Evolutionary conservation across 345 rosid genomes (phyloP).

Genomic region (Mangifera indica): DNA sequence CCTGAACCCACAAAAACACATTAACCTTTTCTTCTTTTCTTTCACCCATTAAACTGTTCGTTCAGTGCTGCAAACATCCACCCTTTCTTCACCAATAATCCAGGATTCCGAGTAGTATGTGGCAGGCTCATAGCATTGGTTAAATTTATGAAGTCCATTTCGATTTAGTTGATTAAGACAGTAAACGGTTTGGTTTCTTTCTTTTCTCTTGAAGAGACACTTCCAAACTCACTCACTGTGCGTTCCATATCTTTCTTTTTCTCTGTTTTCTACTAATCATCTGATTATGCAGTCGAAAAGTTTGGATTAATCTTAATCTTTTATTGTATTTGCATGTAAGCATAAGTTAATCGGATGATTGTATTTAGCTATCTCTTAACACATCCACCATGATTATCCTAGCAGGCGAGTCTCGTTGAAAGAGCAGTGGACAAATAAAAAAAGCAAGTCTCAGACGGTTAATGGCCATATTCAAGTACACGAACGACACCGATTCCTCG

Average conservation of each 20-base stretch:
- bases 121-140: neutral
- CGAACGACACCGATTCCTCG: neutral
- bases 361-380: too few relatives aligned
- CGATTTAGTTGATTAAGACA: slow-evolving; percentile 8
- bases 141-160: too few relatives aligned
- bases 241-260: too few relatives aligned
- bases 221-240: neutral
- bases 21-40: neutral
- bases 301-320: neutral
- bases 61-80: neutral
- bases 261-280: too few relatives aligned
- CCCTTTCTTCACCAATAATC: slow-evolving; percentile 16
- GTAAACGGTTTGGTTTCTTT: slow-evolving; percentile 9
- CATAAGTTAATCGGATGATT: too few relatives aligned
- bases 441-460: too few relatives aligned
- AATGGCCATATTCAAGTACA: slow-evolving; percentile 26
- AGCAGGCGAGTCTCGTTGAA: neutral
- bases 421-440: too few relatives aligned
- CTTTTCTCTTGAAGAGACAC: neutral
- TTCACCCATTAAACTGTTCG: neutral
- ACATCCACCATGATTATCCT: neutral
- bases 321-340: too few relatives aligned
- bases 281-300: neutral
- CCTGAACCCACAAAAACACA: neutral
- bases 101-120: slow-evolving; percentile 2